These are phyloP conservation scores for Ormosia semicastrata DNA, from an alignment of 306 rosid species.

Conservation along the genomic window DNA sequence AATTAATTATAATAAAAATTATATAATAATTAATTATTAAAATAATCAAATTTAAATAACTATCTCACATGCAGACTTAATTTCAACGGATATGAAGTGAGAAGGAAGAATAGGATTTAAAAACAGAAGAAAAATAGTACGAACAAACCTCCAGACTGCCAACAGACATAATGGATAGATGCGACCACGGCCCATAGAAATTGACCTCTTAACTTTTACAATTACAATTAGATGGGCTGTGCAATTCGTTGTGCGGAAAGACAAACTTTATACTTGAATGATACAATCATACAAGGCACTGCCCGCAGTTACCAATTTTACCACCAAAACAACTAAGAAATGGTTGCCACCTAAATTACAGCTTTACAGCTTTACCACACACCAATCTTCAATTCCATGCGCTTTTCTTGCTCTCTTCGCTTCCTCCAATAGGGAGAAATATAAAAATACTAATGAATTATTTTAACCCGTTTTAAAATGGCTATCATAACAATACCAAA, in stretches of 20 bases:
- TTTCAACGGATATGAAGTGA: too few relatives aligned
- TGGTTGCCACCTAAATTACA: not conserved
- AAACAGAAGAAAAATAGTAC: not conserved
- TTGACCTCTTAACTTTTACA: not conserved
- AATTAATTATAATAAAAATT: too few relatives aligned
- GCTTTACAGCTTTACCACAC: not conserved
- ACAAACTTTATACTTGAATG: not conserved
- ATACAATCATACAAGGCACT: too few relatives aligned
- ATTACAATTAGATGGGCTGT: not conserved
- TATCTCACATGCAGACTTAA: too few relatives aligned
- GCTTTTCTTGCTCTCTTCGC: too few relatives aligned
- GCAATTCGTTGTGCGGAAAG: constrained; percentile 1
- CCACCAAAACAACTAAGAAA: not conserved
- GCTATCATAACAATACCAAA: not conserved
- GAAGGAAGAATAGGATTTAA: too few relatives aligned
- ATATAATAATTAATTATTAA: too few relatives aligned
- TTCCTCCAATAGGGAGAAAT: too few relatives aligned
- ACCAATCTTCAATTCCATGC: not conserved
- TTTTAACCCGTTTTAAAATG: not conserved
- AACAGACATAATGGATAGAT: not conserved
- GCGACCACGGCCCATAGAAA: constrained; percentile 28
- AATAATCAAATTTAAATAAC: too few relatives aligned
- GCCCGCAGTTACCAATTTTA: not conserved
- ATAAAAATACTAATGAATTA: not conserved
- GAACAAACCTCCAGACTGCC: not conserved